Percentiles rank a stretch among this genome's conserved stretches.
phyloP scores from a whole-genome alignment of 768 basidiomycete genomes.

The Rhizopogon rudus region DNA sequence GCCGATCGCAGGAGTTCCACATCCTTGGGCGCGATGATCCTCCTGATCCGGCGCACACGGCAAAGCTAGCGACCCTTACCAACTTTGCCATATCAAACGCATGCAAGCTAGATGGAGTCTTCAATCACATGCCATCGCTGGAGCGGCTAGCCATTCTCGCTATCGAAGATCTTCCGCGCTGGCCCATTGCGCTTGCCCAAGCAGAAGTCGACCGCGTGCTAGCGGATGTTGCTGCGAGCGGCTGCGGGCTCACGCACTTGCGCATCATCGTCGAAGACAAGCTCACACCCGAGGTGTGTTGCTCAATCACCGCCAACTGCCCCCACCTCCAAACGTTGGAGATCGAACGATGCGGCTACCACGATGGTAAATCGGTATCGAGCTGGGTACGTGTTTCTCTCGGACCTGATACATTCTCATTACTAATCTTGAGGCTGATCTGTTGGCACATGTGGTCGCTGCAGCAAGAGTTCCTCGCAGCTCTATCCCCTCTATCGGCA shows the following conservation, averaged over 20 bases:
- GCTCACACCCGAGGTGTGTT: constrained; percentile 26
- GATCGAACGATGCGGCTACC: constrained; percentile 32
- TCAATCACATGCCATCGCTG: constrained; percentile 25
- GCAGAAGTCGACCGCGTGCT: constrained; percentile 26
- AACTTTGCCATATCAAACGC: constrained; percentile 33
- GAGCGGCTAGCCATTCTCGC: constrained; percentile 26
- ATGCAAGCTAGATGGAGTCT: constrained; percentile 23
- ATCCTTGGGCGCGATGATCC: constrained; percentile 18
- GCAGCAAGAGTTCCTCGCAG: constrained; percentile 31
- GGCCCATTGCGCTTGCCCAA: constrained; percentile 31
- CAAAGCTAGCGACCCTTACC: constrained; percentile 28
- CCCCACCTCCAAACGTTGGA: constrained; percentile 29
- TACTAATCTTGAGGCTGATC: constrained; percentile 18
- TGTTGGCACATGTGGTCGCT: constrained; percentile 20
- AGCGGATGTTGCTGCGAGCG: constrained; percentile 23
- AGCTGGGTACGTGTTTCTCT: constrained; percentile 26
- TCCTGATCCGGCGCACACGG: constrained; percentile 15
- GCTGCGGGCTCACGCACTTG: constrained; percentile 28
- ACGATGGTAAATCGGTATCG: constrained; percentile 32
- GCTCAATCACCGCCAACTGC: constrained; percentile 21
- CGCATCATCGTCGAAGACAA: constrained; percentile 33
- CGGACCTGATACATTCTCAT: constrained; percentile 7
- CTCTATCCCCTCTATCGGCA: constrained; percentile 21
- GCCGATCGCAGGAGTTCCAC: constrained; percentile 19
- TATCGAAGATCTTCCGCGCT: constrained; percentile 29